These are phyloP conservation scores for Sclerotinia nivalis DNA, from an alignment of 2,329 filamentous ascomycete species.

Conservation along the genomic window DNA sequence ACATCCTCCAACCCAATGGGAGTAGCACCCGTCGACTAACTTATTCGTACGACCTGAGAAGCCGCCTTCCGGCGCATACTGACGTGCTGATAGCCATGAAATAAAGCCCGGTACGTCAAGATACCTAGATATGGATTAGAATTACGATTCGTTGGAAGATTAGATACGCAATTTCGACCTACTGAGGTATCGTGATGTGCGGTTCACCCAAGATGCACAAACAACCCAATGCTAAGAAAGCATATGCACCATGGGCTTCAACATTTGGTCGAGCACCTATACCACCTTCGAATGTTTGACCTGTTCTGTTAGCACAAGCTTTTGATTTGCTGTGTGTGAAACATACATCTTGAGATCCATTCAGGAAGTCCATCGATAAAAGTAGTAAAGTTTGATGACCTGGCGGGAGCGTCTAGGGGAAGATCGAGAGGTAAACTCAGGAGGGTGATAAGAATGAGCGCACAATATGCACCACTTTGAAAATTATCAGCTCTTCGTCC, in stretches of 20 bases:
- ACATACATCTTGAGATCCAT: slow-evolving; percentile 78
- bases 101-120: slow-evolving; percentile 76
- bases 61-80: slow-evolving; percentile 88
- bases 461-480: slow-evolving; percentile 83
- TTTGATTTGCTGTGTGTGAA: slow-evolving; percentile 22
- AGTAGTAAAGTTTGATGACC: slow-evolving; percentile 59
- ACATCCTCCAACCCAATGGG: slow-evolving; percentile 94
- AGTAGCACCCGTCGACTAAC: slow-evolving; percentile 96
- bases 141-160: slow-evolving; percentile 23
- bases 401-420: slow-evolving; percentile 68
- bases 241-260: slow-evolving; percentile 95
- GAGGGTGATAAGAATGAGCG: slow-evolving; percentile 78
- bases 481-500: slow-evolving; percentile 30
- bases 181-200: slow-evolving; percentile 71
- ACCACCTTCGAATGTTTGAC: slow-evolving; percentile 93
- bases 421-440: slow-evolving; percentile 81
- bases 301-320: slow-evolving; percentile 45
- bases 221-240: slow-evolving; percentile 89
- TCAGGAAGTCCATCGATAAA: slow-evolving; percentile 74
- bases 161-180: slow-evolving; percentile 42
- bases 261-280: slow-evolving; percentile 82
- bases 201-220: slow-evolving; percentile 83
- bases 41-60: slow-evolving; percentile 96
- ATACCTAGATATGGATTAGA: slow-evolving; percentile 52
- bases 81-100: slow-evolving; percentile 85